phyloP scores from a whole-genome alignment of 2,329 filamentous ascomycete species.

The Epichloe sp. region DNA sequence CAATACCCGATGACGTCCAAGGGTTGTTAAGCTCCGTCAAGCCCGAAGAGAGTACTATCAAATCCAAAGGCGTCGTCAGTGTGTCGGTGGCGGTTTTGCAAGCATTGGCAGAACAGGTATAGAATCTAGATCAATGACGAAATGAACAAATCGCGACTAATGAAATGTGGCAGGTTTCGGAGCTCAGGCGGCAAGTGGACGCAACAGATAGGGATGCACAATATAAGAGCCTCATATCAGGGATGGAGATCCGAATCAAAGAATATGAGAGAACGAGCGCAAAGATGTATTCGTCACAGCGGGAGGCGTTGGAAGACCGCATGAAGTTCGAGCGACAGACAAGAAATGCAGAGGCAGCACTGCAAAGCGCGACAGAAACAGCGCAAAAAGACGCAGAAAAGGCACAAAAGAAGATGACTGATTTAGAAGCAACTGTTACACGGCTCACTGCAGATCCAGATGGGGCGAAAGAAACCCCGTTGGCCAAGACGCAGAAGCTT shows the following conservation, averaged over 20 bases:
- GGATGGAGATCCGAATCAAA: constrained; percentile 31
- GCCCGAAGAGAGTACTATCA: constrained; percentile 5
- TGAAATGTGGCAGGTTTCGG: constrained; percentile 13
- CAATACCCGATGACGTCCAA: constrained; percentile 20
- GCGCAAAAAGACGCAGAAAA: constrained; percentile 23
- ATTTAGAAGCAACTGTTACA: constrained; percentile 22
- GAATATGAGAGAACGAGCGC: constrained; percentile 31
- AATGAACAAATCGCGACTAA: neutral
- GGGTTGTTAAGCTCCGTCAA: constrained; percentile 15
- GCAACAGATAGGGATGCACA: constrained; percentile 19
- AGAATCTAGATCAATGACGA: constrained; percentile 1
- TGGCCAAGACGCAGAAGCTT: constrained; percentile 17
- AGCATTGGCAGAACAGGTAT: constrained; percentile 25
- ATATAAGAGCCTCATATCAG: constrained; percentile 28
- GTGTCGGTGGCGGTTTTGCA: constrained; percentile 25
- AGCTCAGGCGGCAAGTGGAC: constrained; percentile 15
- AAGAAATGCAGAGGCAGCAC: constrained; percentile 22
- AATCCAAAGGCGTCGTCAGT: constrained; percentile 11
- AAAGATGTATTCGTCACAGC: constrained; percentile 32
- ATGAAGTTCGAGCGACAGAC: constrained; percentile 33
- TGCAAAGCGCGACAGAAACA: constrained; percentile 15
- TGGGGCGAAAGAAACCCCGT: constrained; percentile 12
- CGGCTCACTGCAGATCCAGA: constrained; percentile 16
- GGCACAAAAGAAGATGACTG: constrained; percentile 21
- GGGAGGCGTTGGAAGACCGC: constrained; percentile 38